Evolutionary conservation across 805 yeast species (phyloP), one percentile per base, ranked within the genome.

Genomic region (Scheffersomyces ergatensis): DNA sequence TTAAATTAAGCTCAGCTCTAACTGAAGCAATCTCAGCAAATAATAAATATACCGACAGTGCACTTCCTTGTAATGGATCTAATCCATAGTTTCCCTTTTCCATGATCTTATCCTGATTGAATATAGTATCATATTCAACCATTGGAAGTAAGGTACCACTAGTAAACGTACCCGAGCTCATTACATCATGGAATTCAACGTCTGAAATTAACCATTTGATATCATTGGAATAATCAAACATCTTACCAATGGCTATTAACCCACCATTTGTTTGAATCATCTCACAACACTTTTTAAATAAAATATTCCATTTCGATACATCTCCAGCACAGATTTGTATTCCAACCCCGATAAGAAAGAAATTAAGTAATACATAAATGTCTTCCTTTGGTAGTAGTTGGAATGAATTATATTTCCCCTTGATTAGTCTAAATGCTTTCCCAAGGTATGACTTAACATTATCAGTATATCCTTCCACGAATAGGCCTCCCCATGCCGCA

Each of bases 401-500:
- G 17, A 38, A 36, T 11, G 16, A 25, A 15, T 38, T 34, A 37
- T 18, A 37, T 24, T 34, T 37, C n/a, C 29, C 19, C 20, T 43
- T 33, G 15, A 41, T 40, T 14, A 47, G 39, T 5, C 30, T 31
- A 1, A 39, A 45, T n/a, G 42, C 39, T 23, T 41, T 45, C 4
- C 17, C 20, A 15, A 47, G 14, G 30, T 45, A 47, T 12, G 15
- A 12, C 20, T 31, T 27, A n/a, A 47, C 49, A 14, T 40, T 43
- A 6, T 35, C 38, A 21, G 44, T 44, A 20, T 40, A 36, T 5
- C 49, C 54, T 34, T 41, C 48, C 9, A 36, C 27, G 41, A 48
- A 47, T 4, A 50, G 34, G 4, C 55, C 63, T 3, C 65, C 65
- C 65, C 65, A 60, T 2, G 63, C 54, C 1, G 62, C 53, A 15